Evolutionary conservation across 768 basidiomycete species (phyloP).

Genomic region (Leccinum subgranulosum): DNA sequence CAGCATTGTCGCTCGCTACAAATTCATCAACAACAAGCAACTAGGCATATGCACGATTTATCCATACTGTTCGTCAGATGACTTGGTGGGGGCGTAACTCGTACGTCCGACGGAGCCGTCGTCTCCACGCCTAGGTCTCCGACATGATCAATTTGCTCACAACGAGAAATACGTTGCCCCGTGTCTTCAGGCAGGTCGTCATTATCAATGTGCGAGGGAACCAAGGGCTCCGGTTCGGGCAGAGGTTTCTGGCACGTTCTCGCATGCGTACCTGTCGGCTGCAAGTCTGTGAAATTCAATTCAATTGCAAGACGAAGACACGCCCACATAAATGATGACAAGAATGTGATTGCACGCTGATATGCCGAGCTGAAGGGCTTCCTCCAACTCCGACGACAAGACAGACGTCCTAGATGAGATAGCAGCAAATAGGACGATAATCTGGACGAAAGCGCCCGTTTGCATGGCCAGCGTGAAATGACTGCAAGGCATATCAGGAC

Average conservation of each 20-base stretch:
- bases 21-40: not conserved
- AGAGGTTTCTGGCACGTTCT: not conserved
- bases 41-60: not conserved
- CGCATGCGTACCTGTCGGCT: conserved; percentile 13
- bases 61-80: conserved; percentile 5
- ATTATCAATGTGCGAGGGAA: not conserved
- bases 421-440: conserved; percentile 59
- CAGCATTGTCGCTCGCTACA: not conserved
- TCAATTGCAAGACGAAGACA: not conserved
- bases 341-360: conserved; percentile 29
- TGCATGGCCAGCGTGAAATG: conserved; percentile 63
- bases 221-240: not conserved
- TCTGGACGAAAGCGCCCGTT: conserved; percentile 68
- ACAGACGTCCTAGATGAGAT: conserved; percentile 55
- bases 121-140: not conserved
- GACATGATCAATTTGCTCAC: not conserved
- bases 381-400: conserved; percentile 43
- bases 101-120: not conserved
- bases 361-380: conserved; percentile 32
- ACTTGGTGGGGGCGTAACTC: not conserved
- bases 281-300: conserved; percentile 4
- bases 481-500: conserved; percentile 33
- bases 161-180: conserved; percentile 10
- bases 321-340: conserved; percentile 32
- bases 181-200: conserved; percentile 13